These are phyloP conservation scores for Kwoniella dejecticola DNA, from an alignment of 768 basidiomycete species.

Conservation along the genomic window DNA sequence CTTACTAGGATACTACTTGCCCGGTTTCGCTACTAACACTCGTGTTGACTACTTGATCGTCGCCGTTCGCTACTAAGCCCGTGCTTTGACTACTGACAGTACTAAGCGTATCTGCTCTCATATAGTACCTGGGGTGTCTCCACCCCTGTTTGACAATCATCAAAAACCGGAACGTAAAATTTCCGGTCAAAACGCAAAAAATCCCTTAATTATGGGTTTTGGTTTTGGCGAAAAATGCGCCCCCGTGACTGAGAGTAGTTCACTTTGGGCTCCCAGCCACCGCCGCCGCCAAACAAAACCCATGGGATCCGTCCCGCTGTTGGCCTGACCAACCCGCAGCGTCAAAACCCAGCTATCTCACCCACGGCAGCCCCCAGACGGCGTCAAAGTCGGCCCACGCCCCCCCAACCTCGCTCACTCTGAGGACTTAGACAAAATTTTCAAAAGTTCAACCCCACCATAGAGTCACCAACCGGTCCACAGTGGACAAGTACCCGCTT, in stretches of 20 bases:
- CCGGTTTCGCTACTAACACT: no score
- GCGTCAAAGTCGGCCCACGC: conserved; percentile 68
- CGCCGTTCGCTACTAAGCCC: no score
- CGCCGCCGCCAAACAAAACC: no score
- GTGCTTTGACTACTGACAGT: neutral
- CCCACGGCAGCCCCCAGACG: neutral
- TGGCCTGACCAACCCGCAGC: neutral
- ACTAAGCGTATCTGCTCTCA: conserved; percentile 3
- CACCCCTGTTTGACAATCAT: conserved; percentile 8
- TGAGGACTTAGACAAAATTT: conserved; percentile 66
- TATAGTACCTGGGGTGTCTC: conserved; percentile 12
- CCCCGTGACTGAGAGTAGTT: conserved; percentile 5
- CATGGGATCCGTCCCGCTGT: no score
- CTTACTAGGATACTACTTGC: no score
- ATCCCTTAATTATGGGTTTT: conserved; percentile 5
- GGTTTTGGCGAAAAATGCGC: conserved; percentile 13
- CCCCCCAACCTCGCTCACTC: conserved; percentile 75
- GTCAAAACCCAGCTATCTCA: neutral
- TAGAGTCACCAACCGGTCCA: neutral
- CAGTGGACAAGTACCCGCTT: conserved; percentile 12
- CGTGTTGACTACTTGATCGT: no score
- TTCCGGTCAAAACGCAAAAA: conserved; percentile 23
- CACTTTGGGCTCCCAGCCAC: neutral
- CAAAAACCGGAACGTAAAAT: conserved; percentile 12
- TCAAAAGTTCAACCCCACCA: conserved; percentile 2